phyloP scores from a whole-genome alignment of 768 basidiomycete species.

The Hygrocybe coccinea region DNA sequence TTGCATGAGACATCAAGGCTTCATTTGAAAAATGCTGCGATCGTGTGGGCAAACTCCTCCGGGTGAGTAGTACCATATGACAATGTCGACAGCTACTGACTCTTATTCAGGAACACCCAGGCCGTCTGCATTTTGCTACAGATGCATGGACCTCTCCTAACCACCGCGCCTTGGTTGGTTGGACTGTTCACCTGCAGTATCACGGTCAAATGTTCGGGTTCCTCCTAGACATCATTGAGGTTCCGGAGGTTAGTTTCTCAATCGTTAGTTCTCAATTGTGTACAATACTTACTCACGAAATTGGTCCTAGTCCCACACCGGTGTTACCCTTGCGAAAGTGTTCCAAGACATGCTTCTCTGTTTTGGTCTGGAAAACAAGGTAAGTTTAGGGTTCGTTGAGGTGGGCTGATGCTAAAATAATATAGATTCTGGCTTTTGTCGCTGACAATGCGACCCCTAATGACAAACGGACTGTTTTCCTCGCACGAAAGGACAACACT shows the following conservation, averaged over 20 bases:
- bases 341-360: constrained; percentile 2
- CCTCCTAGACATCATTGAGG: constrained; percentile 4
- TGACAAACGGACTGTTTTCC: not conserved
- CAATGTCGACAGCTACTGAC: not conserved
- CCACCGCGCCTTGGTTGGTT: not conserved
- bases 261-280: constrained; percentile 1
- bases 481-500: not conserved
- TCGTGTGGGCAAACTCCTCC: constrained; percentile 24
- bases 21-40: constrained; percentile 21
- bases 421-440: not conserved
- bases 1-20: constrained; percentile 28
- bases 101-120: constrained; percentile 3
- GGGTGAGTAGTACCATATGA: too few relatives aligned
- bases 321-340: constrained; percentile 30
- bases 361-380: constrained; percentile 25
- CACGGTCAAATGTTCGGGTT: constrained; percentile 4
- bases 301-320: constrained; percentile 21
- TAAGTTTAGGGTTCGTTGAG: too few relatives aligned
- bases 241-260: constrained; percentile 3
- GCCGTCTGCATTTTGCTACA: constrained; percentile 2
- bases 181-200: not conserved
- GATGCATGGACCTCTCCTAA: constrained; percentile 4
- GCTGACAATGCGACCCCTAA: constrained; percentile 3
- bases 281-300: constrained; percentile 5
- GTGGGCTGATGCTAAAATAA: too few relatives aligned